Evolutionary conservation across 2,329 filamentous ascomycete genomes (phyloP).

Genomic region (Trichoderma sp.): DNA sequence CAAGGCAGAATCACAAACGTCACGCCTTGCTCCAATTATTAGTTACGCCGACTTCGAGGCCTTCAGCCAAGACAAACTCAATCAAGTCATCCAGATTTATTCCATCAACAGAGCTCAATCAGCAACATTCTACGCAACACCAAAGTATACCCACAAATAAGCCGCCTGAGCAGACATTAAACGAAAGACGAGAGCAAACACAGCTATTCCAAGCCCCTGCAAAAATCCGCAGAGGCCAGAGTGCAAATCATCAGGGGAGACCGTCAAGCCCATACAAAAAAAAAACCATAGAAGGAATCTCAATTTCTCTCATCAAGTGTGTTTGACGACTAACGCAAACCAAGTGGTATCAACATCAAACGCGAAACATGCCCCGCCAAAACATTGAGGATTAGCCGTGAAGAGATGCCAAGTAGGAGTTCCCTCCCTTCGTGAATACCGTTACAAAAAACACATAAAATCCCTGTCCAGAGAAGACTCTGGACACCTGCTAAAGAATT

Average conservation of each 20-base stretch:
- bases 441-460: background rate
- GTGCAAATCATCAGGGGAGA: background rate
- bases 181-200: background rate
- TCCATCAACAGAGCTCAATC: background rate
- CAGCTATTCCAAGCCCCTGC: background rate
- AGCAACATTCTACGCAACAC: background rate
- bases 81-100: background rate
- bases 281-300: background rate
- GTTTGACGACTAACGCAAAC: constrained; percentile 19
- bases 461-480: constrained; percentile 8
- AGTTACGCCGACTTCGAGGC: background rate
- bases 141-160: background rate
- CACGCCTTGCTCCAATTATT: background rate
- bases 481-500: constrained; percentile 9
- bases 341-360: constrained; percentile 22
- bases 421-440: constrained; percentile 15
- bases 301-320: constrained; percentile 17
- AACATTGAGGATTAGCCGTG: constrained; percentile 9
- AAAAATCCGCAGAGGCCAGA: background rate
- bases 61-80: background rate
- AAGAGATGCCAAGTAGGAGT: constrained; percentile 15
- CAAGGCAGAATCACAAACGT: background rate
- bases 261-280: background rate
- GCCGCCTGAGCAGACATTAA: background rate
- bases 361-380: constrained; percentile 11